Conservation (phyloP, 2,329 filamentous ascomycete genomes). For the Cryphonectria japonica region DNA sequence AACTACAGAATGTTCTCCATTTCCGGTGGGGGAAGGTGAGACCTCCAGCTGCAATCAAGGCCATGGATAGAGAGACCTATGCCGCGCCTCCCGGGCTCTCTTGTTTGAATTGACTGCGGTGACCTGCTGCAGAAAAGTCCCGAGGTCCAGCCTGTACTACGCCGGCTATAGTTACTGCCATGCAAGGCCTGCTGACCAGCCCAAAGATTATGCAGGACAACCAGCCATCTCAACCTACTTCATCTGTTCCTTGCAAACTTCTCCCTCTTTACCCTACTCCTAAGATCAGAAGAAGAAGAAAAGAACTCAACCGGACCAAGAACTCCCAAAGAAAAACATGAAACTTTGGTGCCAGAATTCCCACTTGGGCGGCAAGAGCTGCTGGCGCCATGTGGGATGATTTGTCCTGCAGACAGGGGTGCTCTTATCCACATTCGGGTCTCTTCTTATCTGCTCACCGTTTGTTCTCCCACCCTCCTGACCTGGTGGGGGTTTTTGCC, state of each 20-base stretch:
- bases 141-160: neutral
- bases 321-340: neutral
- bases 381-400: slow-evolving; percentile 18
- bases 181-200: neutral
- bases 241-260: neutral
- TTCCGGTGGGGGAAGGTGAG: neutral
- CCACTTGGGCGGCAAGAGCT: slow-evolving; percentile 6
- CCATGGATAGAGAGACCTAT: neutral
- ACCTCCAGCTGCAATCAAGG: neutral
- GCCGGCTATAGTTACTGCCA: neutral
- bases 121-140: neutral
- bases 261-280: neutral
- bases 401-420: slow-evolving; percentile 15
- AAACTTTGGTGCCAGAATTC: neutral
- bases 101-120: neutral
- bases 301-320: too few species aligned
- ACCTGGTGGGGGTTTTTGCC: neutral
- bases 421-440: slow-evolving; percentile 4
- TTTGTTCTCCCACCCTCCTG: neutral
- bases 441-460: slow-evolving; percentile 5
- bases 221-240: too few species aligned
- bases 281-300: too few species aligned
- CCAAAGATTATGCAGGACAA: neutral
- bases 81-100: neutral
- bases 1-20: neutral